Evolutionary conservation across 164 flowering plant genomes (phyloP), one percentile per base, ranked within the genome.

Genomic region (Umbilicus rupestris): DNA sequence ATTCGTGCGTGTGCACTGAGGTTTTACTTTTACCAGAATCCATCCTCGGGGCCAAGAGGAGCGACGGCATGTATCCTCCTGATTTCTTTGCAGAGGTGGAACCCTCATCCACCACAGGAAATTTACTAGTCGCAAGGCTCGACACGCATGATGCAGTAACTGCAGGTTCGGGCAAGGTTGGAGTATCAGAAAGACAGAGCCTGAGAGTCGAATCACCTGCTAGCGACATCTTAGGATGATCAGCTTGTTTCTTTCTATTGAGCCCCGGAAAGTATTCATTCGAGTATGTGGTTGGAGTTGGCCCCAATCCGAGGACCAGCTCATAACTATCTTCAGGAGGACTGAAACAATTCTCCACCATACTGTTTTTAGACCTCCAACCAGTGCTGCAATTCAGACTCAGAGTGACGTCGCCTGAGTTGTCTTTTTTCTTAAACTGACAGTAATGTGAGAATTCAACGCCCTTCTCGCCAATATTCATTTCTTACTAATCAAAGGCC

Each of bases 61-160:
- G 90, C 14, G 89, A 80, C 44, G 88, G 87, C 92, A 90, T 88
- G 63, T 86, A 92, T 31, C 98, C 95, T 72, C 94, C 96, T 14
- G 96, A 85, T 72, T 79, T 81, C 76, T 83, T 89, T 30, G 95
- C 96, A 8, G 98, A 84, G 5, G 93, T 88, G 20, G 98, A 92
- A 72, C 98, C 96, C 77, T 89, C 95, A 64, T 92, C 98, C 20
- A 83, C 85, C 49, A 83, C 73, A 28, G 83, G 85, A 14, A 66
- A 19, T 39, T 70, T 64, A 42, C 42, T 71, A 37, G 59, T 71
- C 35, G 37, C 66, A 63, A 75, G 77, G 58, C 52, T 67, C 20
- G 37, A 39, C 9, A 55, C 65, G 66, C 30, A 65, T 58, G 74
- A 58, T 33, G 59, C 26, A 33, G 64, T 72, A 14, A 41, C 50